phyloP scores from a whole-genome alignment of 768 basidiomycete genomes.

The Tulasnella sp. region DNA sequence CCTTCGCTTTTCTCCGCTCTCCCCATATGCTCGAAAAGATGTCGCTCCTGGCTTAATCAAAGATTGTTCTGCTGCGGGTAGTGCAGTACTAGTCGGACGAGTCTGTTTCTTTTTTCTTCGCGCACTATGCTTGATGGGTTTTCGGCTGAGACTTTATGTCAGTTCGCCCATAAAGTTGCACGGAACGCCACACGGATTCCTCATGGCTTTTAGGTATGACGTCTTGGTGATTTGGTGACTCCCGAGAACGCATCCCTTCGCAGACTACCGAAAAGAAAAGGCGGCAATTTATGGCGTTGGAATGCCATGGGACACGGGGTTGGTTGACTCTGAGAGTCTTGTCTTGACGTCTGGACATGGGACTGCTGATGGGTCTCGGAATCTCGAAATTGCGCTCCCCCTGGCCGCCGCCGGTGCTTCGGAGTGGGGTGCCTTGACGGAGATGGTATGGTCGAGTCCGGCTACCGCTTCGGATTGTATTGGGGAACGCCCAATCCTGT shows the following conservation, averaged over 20 bases:
- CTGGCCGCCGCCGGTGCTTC: constrained; percentile 8
- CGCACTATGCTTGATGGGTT: background rate
- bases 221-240: background rate
- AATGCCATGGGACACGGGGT: background rate
- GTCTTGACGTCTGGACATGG: background rate
- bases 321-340: background rate
- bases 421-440: constrained; percentile 9
- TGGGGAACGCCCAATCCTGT: constrained; percentile 11
- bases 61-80: constrained; percentile 1
- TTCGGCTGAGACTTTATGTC: constrained; percentile 10
- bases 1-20: background rate
- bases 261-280: background rate
- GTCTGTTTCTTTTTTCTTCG: background rate
- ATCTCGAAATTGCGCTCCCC: background rate
- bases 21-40: constrained; percentile 2
- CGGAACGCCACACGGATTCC: constrained; percentile 3
- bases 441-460: constrained; percentile 13
- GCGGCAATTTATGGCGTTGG: background rate
- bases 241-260: background rate
- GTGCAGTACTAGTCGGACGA: background rate
- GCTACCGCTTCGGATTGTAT: constrained; percentile 8
- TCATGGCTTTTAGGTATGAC: background rate
- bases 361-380: constrained; percentile 5
- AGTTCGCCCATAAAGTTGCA: background rate
- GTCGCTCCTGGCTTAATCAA: background rate